These are phyloP conservation scores for Thamnidium elegans DNA, from an alignment of 192 early-diverging fungal genomes.

Conservation along the genomic window DNA sequence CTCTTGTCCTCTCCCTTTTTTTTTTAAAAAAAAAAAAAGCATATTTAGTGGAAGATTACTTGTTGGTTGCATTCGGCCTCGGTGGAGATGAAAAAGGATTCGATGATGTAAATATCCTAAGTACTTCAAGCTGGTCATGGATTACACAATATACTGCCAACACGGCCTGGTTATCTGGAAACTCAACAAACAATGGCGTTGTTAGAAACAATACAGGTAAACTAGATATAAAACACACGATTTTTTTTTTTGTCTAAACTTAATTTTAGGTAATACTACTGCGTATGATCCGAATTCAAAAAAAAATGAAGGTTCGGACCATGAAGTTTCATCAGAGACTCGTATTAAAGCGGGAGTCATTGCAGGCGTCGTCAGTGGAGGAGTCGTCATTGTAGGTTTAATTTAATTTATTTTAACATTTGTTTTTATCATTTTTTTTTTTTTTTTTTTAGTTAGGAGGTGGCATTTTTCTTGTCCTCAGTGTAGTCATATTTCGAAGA, in stretches of 20 bases:
- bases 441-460: conserved; percentile 8
- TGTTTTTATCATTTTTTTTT: not conserved
- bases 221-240: not conserved
- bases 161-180: conserved; percentile 8
- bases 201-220: conserved; percentile 15
- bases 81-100: conserved; percentile 9
- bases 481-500: conserved; percentile 9
- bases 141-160: conserved; percentile 28
- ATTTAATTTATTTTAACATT: not conserved
- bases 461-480: conserved; percentile 5
- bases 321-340: conserved; percentile 7
- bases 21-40: conserved; percentile 18
- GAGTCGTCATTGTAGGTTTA: conserved; percentile 21
- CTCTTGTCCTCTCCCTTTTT: no score
- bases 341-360: conserved; percentile 26
- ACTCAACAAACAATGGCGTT: not conserved
- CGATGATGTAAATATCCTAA: conserved; percentile 24
- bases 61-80: conserved; percentile 28
- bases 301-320: not conserved
- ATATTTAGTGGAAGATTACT: conserved; percentile 24
- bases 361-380: conserved; percentile 20
- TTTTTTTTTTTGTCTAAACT: not conserved
- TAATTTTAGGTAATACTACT: not conserved
- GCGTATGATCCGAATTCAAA: not conserved
- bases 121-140: conserved; percentile 24